phyloP scores from a whole-genome alignment of 768 basidiomycete species.

The Lenzites betulinus region DNA sequence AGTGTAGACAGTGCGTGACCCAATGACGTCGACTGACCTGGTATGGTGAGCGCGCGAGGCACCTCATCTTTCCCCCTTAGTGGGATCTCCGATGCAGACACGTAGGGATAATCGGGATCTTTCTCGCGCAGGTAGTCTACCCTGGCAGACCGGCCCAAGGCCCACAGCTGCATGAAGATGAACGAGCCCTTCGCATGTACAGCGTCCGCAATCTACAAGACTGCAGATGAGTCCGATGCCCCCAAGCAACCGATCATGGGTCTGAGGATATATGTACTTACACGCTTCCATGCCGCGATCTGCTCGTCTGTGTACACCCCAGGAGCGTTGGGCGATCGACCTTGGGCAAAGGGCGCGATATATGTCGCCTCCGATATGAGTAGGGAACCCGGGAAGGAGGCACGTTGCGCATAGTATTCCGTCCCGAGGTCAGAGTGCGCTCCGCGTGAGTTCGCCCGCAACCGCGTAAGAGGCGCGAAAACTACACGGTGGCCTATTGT shows the following conservation, averaged over 20 bases:
- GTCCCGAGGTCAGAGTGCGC: slow-evolving; percentile 39
- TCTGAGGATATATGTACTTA: not conserved
- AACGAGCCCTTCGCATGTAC: slow-evolving; percentile 56
- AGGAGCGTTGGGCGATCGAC: slow-evolving; percentile 37
- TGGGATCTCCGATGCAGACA: slow-evolving; percentile 28
- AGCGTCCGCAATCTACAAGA: slow-evolving; percentile 49
- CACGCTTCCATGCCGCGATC: slow-evolving; percentile 44
- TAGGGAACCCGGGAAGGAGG: slow-evolving; percentile 47
- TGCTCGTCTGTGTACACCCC: slow-evolving; percentile 51
- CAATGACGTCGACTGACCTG: slow-evolving; percentile 6
- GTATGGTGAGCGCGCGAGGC: slow-evolving; percentile 28
- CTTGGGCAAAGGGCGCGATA: slow-evolving; percentile 34
- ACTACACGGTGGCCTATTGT: not conserved
- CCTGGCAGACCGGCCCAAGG: slow-evolving; percentile 46
- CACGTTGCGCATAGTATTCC: slow-evolving; percentile 50
- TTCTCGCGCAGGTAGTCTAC: slow-evolving; percentile 38
- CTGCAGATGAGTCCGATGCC: not conserved
- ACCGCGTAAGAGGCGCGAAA: slow-evolving; percentile 22
- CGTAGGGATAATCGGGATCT: slow-evolving; percentile 25
- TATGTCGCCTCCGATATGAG: slow-evolving; percentile 55
- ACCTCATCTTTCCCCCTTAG: not conserved
- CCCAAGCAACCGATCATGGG: not conserved
- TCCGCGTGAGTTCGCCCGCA: slow-evolving; percentile 36
- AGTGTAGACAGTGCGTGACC: not conserved
- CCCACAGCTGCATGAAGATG: slow-evolving; percentile 60